Base-by-base conservation (phyloP, 768 basidiomycete genomes). In the Amanita polypyramis region DNA sequence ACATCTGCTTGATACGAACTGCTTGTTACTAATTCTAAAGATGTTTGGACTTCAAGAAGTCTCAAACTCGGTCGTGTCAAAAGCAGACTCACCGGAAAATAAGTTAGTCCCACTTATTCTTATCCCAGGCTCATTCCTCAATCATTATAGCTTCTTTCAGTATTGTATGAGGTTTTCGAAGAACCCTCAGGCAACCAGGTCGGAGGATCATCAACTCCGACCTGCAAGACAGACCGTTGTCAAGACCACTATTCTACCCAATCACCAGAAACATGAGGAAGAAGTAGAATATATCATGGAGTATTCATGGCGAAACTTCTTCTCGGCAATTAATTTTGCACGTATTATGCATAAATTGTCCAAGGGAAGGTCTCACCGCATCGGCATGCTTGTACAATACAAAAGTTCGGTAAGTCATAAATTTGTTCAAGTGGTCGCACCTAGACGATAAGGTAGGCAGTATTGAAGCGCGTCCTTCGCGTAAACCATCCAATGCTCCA, bases 11-110 rank as follows among this genome's bases (percentile, higher is more conserved):
- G 95, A 98, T 56, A 94, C 92, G 19, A 98, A 98, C 58, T 95
- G 93, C 60, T 66, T 97, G 10, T 69, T 98, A 25, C 72, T 98
- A 25, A 89, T 98, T 43, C 68, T 99, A 56, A 97, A 97, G 70
- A 96, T 97, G 85, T 97, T 98, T 62, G 91, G 94, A n/a, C 63
- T 97, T 53, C 89, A 93, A 61, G 96, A 99, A 60, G 85, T 96
- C 2, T 75, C 85, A 0, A 73, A 74, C 14, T 79, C 84, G 4
- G 86, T 99, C 5, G 70, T 88, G n/a, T 81, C 89, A 7, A 92
- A 84, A 62, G 85, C 90, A 21, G 94, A 98, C 58, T 82, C 80
- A 2, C 83, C 84, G 5, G 85, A 91, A 47, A 78, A 87, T 60
- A 92, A 91, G 90, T 91, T 57, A 41, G 30, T 30, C 3, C n/a